Evolutionary conservation across 305 asterid genomes (phyloP).

Genomic region (Plantago rigida): DNA sequence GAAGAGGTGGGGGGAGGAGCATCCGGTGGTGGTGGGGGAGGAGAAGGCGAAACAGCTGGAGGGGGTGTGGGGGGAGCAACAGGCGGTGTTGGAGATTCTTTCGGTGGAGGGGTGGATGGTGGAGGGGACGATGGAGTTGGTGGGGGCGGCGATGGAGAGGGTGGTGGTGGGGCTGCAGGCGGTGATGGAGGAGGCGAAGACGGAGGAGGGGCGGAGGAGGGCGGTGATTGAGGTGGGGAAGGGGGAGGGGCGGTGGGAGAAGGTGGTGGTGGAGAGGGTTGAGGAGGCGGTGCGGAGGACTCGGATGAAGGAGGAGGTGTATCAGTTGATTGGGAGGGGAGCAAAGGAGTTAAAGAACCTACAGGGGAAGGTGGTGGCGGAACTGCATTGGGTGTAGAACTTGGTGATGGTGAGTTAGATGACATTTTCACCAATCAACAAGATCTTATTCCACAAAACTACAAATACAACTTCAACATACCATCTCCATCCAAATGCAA

Average conservation of each 20-base stretch:
- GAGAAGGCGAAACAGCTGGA: conserved; percentile 19
- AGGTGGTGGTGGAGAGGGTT: conserved; percentile 32
- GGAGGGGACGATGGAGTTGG: conserved; percentile 34
- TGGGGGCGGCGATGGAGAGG: conserved; percentile 30
- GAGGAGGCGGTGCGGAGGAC: conserved; percentile 21
- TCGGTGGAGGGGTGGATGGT: conserved; percentile 35
- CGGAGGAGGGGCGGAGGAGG: conserved; percentile 34
- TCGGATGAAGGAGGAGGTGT: conserved; percentile 35
- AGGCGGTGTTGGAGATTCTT: conserved; percentile 29
- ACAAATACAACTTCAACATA: conserved; percentile 17
- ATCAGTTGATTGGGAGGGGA: conserved; percentile 26
- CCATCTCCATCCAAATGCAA: conserved; percentile 29
- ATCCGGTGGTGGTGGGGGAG: conserved; percentile 47
- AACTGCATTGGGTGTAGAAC: conserved; percentile 26
- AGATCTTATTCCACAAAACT: neutral
- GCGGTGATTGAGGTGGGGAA: conserved; percentile 34
- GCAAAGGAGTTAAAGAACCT: conserved; percentile 23
- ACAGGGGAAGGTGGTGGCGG: conserved; percentile 25
- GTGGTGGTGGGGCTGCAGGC: conserved; percentile 28
- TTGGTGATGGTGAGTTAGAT: conserved; percentile 43
- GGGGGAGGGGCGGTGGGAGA: conserved; percentile 44
- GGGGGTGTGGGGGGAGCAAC: conserved; percentile 28
- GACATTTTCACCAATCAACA: conserved; percentile 29
- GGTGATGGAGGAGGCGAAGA: conserved; percentile 26
- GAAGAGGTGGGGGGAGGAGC: conserved; percentile 38